Base-by-base conservation (phyloP, 805 yeast genomes). In the Candida awuae region DNA sequence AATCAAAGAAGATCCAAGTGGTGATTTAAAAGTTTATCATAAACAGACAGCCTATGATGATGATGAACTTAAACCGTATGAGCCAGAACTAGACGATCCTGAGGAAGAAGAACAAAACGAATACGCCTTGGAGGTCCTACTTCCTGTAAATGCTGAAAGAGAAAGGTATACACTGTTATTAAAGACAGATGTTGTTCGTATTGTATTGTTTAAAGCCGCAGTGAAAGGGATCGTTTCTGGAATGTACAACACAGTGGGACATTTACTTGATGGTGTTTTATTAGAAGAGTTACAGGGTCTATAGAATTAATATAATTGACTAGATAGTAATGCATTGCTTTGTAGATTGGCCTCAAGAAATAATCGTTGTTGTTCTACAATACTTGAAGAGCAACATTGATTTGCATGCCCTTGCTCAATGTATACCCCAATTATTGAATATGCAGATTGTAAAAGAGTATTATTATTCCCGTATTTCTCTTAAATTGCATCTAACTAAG, bases 21-120 rank as follows among this genome's bases (percentile, higher is more conserved):
- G 85, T 4, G 83, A 79, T 48, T 70, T 77, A 48, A 68, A 63
- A 22, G 64, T 59, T 19, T 76, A 75, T 46, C 78, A 74, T 47
- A 57, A 62, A 13, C 63, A 68, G 15, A 57, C 61, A 14, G 46
- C 62, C 6, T 63, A 54, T 39, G 67, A 65, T 29, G 66, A 62
- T 34, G 63, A 60, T 33, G 55, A 55, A 13, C 45, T 61, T 17
- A 37, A 46, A 6, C 38, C 53, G 15, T 50, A 50, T 13, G 50
- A 45, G 15, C 43, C 50, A 15, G 56, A 48, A 2, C 49, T 43
- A 13, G 50, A 40, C n/a, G 43, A 43, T n/a, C n/a, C 23, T 15
- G 43, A 41, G 13, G 53, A 47, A 32, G 46, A 41, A 5, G 49
- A 45, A 17, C 48, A 45, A n/a, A 49, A 54, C 30, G 63, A 54